phyloP scores from a whole-genome alignment of 2,329 filamentous ascomycete genomes.

The Penicillium brevicompactum region DNA sequence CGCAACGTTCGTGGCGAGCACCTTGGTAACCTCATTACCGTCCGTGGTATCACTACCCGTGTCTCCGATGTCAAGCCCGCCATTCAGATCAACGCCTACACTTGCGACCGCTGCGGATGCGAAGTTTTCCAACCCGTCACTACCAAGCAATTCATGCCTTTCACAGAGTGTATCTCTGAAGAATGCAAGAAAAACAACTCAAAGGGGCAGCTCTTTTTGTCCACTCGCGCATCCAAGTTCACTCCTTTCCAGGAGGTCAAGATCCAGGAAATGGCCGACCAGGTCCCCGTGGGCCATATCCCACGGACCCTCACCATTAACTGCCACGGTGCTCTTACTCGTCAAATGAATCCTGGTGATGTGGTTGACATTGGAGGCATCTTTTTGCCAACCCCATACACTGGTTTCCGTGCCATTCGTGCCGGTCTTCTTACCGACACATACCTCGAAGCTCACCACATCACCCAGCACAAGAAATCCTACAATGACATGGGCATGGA shows the following conservation, averaged over 20 bases:
- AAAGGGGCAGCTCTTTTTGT: conserved; percentile 90
- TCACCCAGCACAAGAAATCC: conserved; percentile 96
- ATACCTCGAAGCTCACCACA: conserved; percentile 90
- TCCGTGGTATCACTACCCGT: conserved; percentile 89
- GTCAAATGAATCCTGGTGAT: conserved; percentile 89
- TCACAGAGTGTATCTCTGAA: conserved; percentile 83
- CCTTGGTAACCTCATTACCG: conserved; percentile 87
- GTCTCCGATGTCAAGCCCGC: conserved; percentile 98
- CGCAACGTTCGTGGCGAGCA: conserved; percentile 91
- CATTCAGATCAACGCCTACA: conserved; percentile 97
- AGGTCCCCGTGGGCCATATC: conserved; percentile 97
- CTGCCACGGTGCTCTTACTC: conserved; percentile 82
- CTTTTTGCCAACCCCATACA: conserved; percentile 96
- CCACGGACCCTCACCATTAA: conserved; percentile 86
- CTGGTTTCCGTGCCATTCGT: conserved; percentile 96
- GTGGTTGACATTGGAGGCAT: conserved; percentile 92
- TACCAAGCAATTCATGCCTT: conserved; percentile 85
- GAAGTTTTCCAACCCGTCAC: conserved; percentile 97
- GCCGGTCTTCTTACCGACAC: conserved; percentile 97
- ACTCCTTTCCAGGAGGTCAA: conserved; percentile 97
- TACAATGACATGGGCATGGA: conserved; percentile 92
- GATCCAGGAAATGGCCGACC: conserved; percentile 98
- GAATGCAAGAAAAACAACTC: conserved; percentile 89
- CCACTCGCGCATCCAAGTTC: conserved; percentile 95
- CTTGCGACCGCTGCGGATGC: conserved; percentile 92